Base-by-base conservation (phyloP, 78 protist genomes). In the Dictyostelium citrinum region DNA sequence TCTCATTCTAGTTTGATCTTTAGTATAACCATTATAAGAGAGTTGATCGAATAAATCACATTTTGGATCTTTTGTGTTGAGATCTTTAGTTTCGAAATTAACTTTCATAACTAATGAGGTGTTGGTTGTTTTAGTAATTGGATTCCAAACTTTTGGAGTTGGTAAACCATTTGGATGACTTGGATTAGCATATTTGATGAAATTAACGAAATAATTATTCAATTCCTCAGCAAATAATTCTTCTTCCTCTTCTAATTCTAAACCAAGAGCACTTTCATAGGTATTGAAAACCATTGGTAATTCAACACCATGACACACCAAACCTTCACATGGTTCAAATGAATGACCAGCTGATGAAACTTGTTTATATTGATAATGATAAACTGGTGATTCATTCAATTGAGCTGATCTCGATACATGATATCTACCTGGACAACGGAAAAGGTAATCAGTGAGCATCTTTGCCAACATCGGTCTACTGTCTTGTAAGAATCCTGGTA, bases 221-320 rank as follows among this genome's bases (percentile, higher is more conserved):
- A 88, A 29, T 14, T 27, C 24, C 4, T 46, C 27, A 2, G 85
- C 61, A 16, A 88, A 9, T 33, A 9, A 0, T 17, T 37, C 39
- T 78, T 88, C 93, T 9, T 67, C 86, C 10, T 70, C 58, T 12
- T 72, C 90, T 2, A 61, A 27, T 1, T 8, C 0, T 41, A n/a
- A 24, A 35, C 33, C 58, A 7, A 41, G 8, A 6, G 24, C 81
- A 75, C n/a, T 9, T 7, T n/a, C 16, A 75, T 72, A 75, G 11
- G 33, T 20, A 58, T 84, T 71, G 17, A 75, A 95, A 4, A 95
- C 71, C 51, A 46, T 72, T 39, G 83, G 74, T 16, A 95, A 27
- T 41, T 95, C 97, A 7, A 41, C 0, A 31, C 90, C 95, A 49
- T 95, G 97, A 60, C 96, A 91, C 3, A 67, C 80, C 5, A 71